Conservation (phyloP, 2,329 filamentous ascomycete genomes). For the Colletotrichum sp. region DNA sequence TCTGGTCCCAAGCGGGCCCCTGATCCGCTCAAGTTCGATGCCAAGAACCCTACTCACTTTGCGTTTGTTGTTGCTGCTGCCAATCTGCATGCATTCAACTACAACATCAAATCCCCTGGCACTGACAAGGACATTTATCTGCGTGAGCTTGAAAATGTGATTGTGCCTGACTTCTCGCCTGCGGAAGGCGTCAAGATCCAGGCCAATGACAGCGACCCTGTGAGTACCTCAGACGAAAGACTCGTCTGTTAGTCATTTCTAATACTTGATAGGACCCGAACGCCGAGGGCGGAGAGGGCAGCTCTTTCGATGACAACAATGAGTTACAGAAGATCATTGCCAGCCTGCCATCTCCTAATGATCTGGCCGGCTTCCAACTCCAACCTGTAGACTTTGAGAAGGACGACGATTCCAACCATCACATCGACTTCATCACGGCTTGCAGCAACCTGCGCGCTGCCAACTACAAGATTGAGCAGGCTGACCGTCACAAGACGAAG, state of each 20-base stretch:
- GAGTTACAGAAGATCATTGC: slow-evolving; percentile 76
- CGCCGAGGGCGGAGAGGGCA: slow-evolving; percentile 52
- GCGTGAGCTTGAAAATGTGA: slow-evolving; percentile 87
- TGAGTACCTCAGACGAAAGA: slow-evolving; percentile 42
- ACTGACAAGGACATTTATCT: slow-evolving; percentile 74
- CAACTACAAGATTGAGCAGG: slow-evolving; percentile 95
- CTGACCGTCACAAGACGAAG: slow-evolving; percentile 97
- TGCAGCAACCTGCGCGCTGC: slow-evolving; percentile 95
- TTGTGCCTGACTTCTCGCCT: slow-evolving; percentile 92
- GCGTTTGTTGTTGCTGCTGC: slow-evolving; percentile 87
- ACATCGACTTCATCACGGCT: slow-evolving; percentile 98
- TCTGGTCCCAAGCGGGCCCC: slow-evolving; percentile 97
- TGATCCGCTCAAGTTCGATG: slow-evolving; percentile 87
- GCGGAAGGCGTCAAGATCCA: slow-evolving; percentile 95
- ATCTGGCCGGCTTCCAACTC: slow-evolving; percentile 86
- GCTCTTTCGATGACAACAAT: slow-evolving; percentile 72
- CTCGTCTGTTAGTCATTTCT: slow-evolving; percentile 17
- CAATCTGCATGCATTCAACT: slow-evolving; percentile 97
- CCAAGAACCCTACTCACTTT: slow-evolving; percentile 84
- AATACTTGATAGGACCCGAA: slow-evolving; percentile 73
- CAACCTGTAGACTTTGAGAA: slow-evolving; percentile 97
- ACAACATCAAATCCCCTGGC: slow-evolving; percentile 87
- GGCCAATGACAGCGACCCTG: slow-evolving; percentile 90
- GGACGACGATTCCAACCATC: slow-evolving; percentile 96
- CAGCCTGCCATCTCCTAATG: slow-evolving; percentile 78